These are phyloP conservation scores for Solanum chilense DNA, from an alignment of 257 asterid species.

Conservation along the genomic window DNA sequence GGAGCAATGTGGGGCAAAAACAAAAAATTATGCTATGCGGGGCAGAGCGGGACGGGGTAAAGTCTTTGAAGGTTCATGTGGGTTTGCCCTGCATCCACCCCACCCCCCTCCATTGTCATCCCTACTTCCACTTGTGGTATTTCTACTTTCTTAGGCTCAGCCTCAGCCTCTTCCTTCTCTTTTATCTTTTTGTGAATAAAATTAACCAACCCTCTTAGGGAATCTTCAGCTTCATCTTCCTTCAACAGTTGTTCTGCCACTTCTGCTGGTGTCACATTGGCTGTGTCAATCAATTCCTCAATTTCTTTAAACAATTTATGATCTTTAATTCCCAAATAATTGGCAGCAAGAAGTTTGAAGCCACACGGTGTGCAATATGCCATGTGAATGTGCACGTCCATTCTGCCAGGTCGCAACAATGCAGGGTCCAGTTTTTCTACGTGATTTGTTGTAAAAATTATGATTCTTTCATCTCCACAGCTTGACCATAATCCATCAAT, in stretches of 20 bases:
- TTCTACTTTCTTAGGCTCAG: background rate
- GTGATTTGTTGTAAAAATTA: constrained; percentile 11
- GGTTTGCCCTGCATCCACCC: no score
- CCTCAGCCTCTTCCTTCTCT: background rate
- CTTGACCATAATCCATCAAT: background rate
- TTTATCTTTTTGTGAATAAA: background rate
- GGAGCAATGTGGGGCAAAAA: no score
- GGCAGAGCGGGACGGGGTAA: no score
- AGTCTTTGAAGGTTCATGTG: no score
- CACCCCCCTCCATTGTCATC: no score
- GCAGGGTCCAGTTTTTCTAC: constrained; percentile 24
- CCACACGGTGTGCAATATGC: background rate
- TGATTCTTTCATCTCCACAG: background rate
- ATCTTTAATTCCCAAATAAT: background rate
- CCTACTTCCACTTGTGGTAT: background rate
- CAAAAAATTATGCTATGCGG: no score
- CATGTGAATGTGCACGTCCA: constrained; percentile 12
- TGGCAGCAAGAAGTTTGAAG: background rate
- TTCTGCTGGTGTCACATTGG: constrained; percentile 10
- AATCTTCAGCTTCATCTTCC: background rate
- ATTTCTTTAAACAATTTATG: constrained; percentile 5
- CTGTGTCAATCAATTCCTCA: constrained; percentile 4
- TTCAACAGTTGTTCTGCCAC: constrained; percentile 13
- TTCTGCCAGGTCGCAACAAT: constrained; percentile 16
- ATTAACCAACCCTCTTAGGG: background rate